Conservation (phyloP, 306 rosid genomes). For the Morella rubra region DNA sequence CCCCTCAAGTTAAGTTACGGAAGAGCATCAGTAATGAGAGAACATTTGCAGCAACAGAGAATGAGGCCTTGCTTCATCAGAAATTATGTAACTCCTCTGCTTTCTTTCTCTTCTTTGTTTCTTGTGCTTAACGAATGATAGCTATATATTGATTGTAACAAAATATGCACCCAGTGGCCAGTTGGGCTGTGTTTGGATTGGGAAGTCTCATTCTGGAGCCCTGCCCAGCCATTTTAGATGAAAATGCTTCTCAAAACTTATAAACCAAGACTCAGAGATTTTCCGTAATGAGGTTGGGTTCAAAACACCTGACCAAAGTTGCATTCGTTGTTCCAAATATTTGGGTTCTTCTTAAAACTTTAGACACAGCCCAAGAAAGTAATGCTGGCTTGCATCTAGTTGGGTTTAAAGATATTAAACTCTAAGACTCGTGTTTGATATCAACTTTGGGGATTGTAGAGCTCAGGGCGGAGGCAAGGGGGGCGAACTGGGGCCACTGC, state of each 20-base stretch:
- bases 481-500: too few relatives aligned
- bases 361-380: neutral
- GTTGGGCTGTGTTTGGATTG: neutral
- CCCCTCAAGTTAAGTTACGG: slow-evolving; percentile 64
- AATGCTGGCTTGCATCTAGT: neutral
- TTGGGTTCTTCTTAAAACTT: neutral
- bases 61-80: slow-evolving; percentile 49
- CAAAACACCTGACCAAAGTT: neutral
- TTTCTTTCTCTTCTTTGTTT: neutral
- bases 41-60: slow-evolving; percentile 78
- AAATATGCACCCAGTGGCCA: too few relatives aligned
- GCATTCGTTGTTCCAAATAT: neutral
- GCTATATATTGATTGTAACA: neutral
- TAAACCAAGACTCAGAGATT: neutral
- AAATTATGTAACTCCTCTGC: slow-evolving; percentile 57
- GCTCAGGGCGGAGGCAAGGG: too few relatives aligned
- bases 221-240: neutral
- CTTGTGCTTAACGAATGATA: neutral
- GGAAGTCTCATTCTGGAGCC: neutral
- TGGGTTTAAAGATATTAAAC: neutral
- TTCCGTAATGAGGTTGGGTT: neutral
- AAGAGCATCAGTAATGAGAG: slow-evolving; percentile 94
- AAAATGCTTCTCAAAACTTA: neutral
- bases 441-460: slow-evolving; percentile 14
- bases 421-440: neutral